Conservation (phyloP, 2,329 filamentous ascomycete genomes). For the Lasiodiplodia theobromae region DNA sequence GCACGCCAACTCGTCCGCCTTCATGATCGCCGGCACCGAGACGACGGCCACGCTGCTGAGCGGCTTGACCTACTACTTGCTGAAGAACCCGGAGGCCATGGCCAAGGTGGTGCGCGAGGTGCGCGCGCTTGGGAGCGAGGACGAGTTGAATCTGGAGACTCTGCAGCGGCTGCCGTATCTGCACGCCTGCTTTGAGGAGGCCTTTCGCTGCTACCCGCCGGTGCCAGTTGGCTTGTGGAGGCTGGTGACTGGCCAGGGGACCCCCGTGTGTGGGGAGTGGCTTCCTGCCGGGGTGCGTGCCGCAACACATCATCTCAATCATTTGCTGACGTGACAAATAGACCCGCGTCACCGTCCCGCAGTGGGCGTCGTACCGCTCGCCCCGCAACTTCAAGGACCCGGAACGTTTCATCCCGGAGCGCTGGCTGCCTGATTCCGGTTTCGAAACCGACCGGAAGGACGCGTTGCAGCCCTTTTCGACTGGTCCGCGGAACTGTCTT, state of each 20-base stretch:
- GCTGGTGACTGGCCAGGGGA: constrained; percentile 44
- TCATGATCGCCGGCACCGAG: constrained; percentile 44
- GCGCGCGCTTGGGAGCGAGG: not conserved
- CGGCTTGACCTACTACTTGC: constrained; percentile 47
- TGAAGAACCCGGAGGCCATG: constrained; percentile 30
- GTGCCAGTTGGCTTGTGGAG: constrained; percentile 45
- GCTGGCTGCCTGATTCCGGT: constrained; percentile 45
- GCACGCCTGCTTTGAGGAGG: constrained; percentile 47
- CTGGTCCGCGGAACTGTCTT: constrained; percentile 50
- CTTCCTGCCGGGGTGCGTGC: constrained; percentile 41
- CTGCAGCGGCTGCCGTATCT: constrained; percentile 9
- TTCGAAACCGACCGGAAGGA: constrained; percentile 41
- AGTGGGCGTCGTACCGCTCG: constrained; percentile 28
- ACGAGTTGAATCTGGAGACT: not conserved
- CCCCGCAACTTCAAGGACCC: constrained; percentile 47
- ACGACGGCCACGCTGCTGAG: constrained; percentile 36
- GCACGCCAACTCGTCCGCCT: not conserved
- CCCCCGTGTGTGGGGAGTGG: constrained; percentile 45
- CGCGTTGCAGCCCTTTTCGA: constrained; percentile 53
- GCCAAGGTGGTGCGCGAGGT: constrained; percentile 4
- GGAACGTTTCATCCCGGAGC: constrained; percentile 34
- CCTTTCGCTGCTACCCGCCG: constrained; percentile 43
- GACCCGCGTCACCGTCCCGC: constrained; percentile 36
- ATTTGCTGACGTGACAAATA: constrained; percentile 3
- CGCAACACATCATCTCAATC: constrained; percentile 6